Evolutionary conservation across 2,329 filamentous ascomycete species (phyloP), one percentile per base, ranked within the genome.

Genomic region (Rachicladosporium sp.): DNA sequence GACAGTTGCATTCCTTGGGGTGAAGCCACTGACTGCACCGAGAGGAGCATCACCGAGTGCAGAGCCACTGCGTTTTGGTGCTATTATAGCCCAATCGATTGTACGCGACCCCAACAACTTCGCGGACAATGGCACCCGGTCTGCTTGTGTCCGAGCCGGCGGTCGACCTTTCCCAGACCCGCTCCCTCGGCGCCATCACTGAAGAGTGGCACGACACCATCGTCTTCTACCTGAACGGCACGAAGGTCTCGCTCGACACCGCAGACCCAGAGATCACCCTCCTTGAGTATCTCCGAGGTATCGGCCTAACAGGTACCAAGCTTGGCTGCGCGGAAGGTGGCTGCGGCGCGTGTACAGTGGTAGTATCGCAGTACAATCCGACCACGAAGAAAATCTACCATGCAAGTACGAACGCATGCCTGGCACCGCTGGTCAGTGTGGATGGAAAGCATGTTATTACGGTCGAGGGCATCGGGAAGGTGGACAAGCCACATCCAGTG

Each of bases 381-480:
- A 93, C 86, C 3, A 95, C 88, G 4, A 84, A 84, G 54, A 75
- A 83, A 58, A 84, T 96, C 51, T 96, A 96, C 57, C 89, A 98
- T 68, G 91, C 91, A 42, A 93, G 85, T 39, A 85, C 96, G 43
- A 98, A 98, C 59, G 91, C 91, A 32, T 98, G 91, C 59, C 70
- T 98, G 38, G 89, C 91, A 8, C 91, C 91, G 5, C 71, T 98
- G 35, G 83, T 87, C 49, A 93, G 87, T 53, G 75, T 96, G 33
- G 91, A 96, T 59, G 91, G 91, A 33, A 98, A 98, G 60, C 91
- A 98, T 72, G 86, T 96, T 55, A 88, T 98, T 57, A 98, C 91
- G 3, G 80, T 98, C 32, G 91, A 98, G 63, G 91, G 91, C 5
- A 95, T 98, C 53, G 91, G 91, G 8, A 84, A 82, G 58, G 79